Conservation (phyloP, 2,329 filamentous ascomycete species). For the Zarea fungicola region DNA sequence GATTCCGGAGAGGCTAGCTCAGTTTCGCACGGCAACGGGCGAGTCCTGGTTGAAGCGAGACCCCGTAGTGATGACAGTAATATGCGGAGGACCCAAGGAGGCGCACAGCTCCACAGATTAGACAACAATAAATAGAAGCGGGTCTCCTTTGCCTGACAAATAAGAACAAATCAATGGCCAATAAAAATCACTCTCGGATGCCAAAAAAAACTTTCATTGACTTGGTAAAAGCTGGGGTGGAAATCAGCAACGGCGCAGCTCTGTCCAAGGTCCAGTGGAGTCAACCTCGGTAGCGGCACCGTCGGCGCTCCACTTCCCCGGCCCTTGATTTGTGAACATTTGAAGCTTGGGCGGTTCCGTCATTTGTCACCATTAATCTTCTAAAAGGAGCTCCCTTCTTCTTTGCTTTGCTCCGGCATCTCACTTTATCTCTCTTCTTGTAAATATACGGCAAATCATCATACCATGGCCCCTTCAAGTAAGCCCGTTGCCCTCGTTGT, state of each 20-base stretch:
- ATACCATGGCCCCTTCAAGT: conserved; percentile 15
- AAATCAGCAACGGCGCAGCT: background rate
- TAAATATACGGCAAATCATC: conserved; percentile 5
- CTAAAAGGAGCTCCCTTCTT: too few species aligned
- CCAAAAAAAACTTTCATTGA: background rate
- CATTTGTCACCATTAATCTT: background rate
- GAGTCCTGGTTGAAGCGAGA: background rate
- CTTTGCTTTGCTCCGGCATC: too few species aligned
- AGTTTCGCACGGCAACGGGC: too few species aligned
- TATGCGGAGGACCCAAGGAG: too few species aligned
- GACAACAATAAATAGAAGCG: background rate
- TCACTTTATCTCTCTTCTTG: too few species aligned
- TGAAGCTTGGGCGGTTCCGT: background rate
- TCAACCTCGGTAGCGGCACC: conserved; percentile 6
- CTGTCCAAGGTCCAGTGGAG: background rate
- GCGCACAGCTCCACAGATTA: background rate
- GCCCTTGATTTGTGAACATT: conserved; percentile 9
- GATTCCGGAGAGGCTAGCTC: too few species aligned
- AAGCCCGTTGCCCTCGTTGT: conserved; percentile 64
- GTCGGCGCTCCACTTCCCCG: conserved; percentile 6
- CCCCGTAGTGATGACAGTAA: too few species aligned
- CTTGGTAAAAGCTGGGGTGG: background rate
- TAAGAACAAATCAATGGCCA: too few species aligned
- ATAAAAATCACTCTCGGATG: too few species aligned
- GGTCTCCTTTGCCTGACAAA: too few species aligned